Percentiles rank a stretch among this genome's conserved stretches.
Evolutionary conservation across 2,329 filamentous ascomycete species (phyloP).

Genomic region (Tolypocladium album): DNA sequence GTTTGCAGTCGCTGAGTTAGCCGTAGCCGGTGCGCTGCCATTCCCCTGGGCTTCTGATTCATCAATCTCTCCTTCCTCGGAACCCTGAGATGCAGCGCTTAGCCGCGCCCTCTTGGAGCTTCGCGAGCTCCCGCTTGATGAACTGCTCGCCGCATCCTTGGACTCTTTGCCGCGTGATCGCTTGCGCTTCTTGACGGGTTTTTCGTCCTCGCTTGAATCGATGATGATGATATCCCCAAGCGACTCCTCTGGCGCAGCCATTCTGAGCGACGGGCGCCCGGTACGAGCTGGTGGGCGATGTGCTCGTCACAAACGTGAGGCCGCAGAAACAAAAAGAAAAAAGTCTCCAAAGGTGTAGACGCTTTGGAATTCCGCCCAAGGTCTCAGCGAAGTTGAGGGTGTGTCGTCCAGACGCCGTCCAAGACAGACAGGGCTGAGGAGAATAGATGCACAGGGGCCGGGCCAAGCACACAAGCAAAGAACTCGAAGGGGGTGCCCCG

Average conservation of each 20-base stretch:
- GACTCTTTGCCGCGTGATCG: background rate
- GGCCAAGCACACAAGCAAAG: background rate
- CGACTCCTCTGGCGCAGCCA: conserved; percentile 7
- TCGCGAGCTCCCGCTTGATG: conserved; percentile 1
- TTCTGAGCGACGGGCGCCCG: background rate
- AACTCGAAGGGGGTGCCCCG: background rate
- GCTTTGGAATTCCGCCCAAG: background rate
- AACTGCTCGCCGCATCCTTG: background rate
- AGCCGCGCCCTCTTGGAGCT: conserved; percentile 10
- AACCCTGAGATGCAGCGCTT: conserved; percentile 6
- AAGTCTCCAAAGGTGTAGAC: background rate
- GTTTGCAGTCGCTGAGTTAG: background rate
- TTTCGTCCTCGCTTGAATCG: conserved; percentile 1
- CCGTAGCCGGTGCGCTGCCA: background rate
- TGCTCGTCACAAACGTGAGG: background rate
- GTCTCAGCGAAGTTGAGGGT: background rate
- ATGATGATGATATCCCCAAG: conserved; percentile 11
- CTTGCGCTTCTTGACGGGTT: background rate
- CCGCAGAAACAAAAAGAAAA: background rate
- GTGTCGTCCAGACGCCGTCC: background rate
- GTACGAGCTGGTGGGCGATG: background rate
- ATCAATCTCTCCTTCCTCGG: conserved; percentile 24
- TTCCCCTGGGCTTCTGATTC: conserved; percentile 7
- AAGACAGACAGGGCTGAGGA: no score
- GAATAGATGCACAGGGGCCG: no score